Evolutionary conservation across 2,329 filamentous ascomycete species (phyloP), one percentile per base, ranked within the genome.

Genomic region (Aureobasidium mangrovei): DNA sequence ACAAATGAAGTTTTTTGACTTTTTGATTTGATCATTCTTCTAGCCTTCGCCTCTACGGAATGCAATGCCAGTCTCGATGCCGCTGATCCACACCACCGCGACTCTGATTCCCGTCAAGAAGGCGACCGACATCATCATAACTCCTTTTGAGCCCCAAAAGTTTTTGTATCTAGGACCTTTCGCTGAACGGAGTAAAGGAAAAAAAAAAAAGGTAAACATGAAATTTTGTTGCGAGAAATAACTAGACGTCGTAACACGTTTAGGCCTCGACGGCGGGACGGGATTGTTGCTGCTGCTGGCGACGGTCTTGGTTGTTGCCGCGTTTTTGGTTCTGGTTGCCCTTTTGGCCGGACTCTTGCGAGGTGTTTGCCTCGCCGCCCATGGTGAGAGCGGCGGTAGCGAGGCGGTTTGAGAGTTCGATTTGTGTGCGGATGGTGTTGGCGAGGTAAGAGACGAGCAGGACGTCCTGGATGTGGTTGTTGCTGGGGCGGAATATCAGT

Each of bases 401-500:
- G 67, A 98, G 78, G 60, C 91, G 83, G 80, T 97, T 95, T 61
- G 91, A 95, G 57, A 98, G 83, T 68, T 97, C 93, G 76, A 98
- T 96, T 77, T 98, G 93, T 63, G 91, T 97, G 72, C 91, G 89
- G 74, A 97, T 95, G 62, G 90, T 96, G 80, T 97, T 98, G 70
- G 93, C 90, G 61, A 98, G 81, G 77, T 98, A 98, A 62, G 90
- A 95, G 65, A 98, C 91, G 72, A 97, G 91, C 62, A 98, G 84
- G 58, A 98, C 91, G 71, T 98, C 93, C 77, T 98, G 93, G 72
- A 98, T 90, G 77, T 98, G 93, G 78, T 95, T 95, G 83, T 98
- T 98, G 82, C 80, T 82, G 67, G 38, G 35, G 46, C 8, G 39
- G 27, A 46, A 42, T 72, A 67, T 56, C 26, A 39, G 39, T 12